A percentile compares a stretch with the other conserved stretches of the same genome.
phyloP scores from a whole-genome alignment of 2,329 filamentous ascomycete genomes.

The Microcyclosporella mali region DNA sequence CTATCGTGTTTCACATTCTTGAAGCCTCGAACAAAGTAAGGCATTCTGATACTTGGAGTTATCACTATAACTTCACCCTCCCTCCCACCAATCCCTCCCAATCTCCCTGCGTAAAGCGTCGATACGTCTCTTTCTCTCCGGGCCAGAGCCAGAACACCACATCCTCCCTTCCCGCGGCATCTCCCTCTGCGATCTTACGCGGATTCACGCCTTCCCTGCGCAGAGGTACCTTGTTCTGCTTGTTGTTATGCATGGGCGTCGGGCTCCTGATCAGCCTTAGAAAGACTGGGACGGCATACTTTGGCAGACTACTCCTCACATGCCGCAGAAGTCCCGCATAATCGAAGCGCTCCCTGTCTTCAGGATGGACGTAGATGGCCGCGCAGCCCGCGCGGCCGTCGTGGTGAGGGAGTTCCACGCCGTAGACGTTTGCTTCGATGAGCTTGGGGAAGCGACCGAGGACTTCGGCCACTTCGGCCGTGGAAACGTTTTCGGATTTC shows the following conservation, averaged over 20 bases:
- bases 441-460: slow-evolving; percentile 41
- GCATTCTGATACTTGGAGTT: background rate
- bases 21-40: background rate
- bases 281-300: slow-evolving; percentile 71
- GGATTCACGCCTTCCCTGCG: slow-evolving; percentile 62
- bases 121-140: slow-evolving; percentile 45
- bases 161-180: slow-evolving; percentile 38
- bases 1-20: background rate
- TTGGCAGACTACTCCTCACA: slow-evolving; percentile 55
- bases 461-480: slow-evolving; percentile 42
- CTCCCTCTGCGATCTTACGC: slow-evolving; percentile 40
- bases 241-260: slow-evolving; percentile 67
- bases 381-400: slow-evolving; percentile 51
- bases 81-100: slow-evolving; percentile 38
- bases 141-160: slow-evolving; percentile 47
- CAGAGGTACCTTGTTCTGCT: slow-evolving; percentile 70
- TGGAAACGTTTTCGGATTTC: slow-evolving; percentile 47
- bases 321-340: slow-evolving; percentile 56
- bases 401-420: slow-evolving; percentile 40
- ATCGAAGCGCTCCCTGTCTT: slow-evolving; percentile 47
- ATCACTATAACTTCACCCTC: slow-evolving; percentile 17
- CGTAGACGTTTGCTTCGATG: slow-evolving; percentile 45
- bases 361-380: slow-evolving; percentile 52
- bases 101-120: slow-evolving; percentile 52
- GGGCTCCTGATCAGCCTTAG: slow-evolving; percentile 53